phyloP scores from a whole-genome alignment of 2,329 filamentous ascomycete genomes.

The Thermoascus crustaceus region DNA sequence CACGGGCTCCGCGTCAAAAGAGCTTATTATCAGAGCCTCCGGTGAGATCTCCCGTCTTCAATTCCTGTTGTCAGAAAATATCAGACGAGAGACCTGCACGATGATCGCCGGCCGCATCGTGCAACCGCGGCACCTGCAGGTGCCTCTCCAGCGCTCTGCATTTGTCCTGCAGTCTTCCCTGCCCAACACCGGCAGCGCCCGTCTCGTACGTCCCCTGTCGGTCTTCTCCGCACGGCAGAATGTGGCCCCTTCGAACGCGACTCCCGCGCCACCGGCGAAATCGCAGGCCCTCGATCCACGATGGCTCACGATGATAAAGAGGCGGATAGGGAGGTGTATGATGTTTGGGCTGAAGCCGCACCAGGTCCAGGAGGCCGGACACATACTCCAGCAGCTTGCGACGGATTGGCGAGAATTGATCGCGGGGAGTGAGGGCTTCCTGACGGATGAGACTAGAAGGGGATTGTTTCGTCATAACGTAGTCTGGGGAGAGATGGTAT shows the following conservation, averaged over 20 bases:
- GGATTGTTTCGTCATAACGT: conserved; percentile 60
- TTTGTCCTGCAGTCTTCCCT: conserved; percentile 32
- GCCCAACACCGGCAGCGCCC: too few species aligned
- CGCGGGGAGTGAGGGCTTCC: conserved; percentile 66
- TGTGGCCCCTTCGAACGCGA: conserved; percentile 11
- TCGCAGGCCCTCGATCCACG: conserved; percentile 40
- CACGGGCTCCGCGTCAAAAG: too few species aligned
- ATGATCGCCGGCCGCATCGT: background rate
- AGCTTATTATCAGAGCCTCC: too few species aligned
- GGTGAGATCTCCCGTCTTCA: too few species aligned
- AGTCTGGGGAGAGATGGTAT: conserved; percentile 80
- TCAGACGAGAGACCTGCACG: background rate
- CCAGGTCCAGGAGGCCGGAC: conserved; percentile 52
- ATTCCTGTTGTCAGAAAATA: background rate
- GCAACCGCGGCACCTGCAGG: conserved; percentile 3
- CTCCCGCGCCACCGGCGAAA: conserved; percentile 11
- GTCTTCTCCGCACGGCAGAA: conserved; percentile 12
- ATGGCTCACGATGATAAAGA: conserved; percentile 63
- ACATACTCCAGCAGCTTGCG: conserved; percentile 52
- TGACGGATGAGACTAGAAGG: conserved; percentile 54
- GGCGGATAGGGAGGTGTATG: conserved; percentile 65
- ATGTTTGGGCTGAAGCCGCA: conserved; percentile 57
- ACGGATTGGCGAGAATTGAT: conserved; percentile 63
- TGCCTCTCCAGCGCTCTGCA: conserved; percentile 42
- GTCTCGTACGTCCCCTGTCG: conserved; percentile 19